These are phyloP conservation scores for Candida ortonii DNA, from an alignment of 805 yeast genomes.

Conservation along the genomic window DNA sequence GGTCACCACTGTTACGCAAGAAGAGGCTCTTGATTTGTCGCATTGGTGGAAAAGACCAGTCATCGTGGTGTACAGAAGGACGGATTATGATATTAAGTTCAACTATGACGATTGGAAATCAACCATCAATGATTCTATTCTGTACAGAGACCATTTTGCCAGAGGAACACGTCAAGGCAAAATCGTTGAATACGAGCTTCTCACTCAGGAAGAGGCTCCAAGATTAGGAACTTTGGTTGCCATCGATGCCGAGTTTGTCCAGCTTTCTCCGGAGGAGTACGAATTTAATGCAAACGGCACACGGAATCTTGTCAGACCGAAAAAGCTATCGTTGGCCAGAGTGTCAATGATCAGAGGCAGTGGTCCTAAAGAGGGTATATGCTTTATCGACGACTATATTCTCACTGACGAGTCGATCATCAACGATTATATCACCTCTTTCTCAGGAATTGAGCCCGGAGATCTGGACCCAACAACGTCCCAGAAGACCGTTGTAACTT, in stretches of 20 bases:
- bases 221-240: conserved; percentile 75
- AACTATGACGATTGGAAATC: conserved; percentile 51
- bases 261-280: conserved; percentile 69
- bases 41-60: conserved; percentile 85
- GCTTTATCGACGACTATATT: conserved; percentile 92
- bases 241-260: conserved; percentile 95
- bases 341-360: conserved; percentile 81
- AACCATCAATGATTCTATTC: conserved; percentile 56
- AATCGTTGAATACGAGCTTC: conserved; percentile 62
- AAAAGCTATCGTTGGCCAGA: conserved; percentile 75
- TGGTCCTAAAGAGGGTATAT: conserved; percentile 63
- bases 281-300: conserved; percentile 76
- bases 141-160: conserved; percentile 75
- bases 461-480: conserved; percentile 76
- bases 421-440: conserved; percentile 83
- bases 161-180: conserved; percentile 58
- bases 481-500: conserved; percentile 64
- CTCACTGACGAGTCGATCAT: conserved; percentile 61
- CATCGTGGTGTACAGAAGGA: conserved; percentile 59
- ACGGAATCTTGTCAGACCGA: conserved; percentile 69
- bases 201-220: conserved; percentile 71
- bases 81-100: conserved; percentile 38
- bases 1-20: conserved; percentile 69
- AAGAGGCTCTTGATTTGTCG: conserved; percentile 72
- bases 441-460: conserved; percentile 91